Percentiles rank a stretch among this genome's conserved stretches.
Conservation (phyloP, 2,329 filamentous ascomycete species). For the Ophiostoma novo-ulmi region DNA sequence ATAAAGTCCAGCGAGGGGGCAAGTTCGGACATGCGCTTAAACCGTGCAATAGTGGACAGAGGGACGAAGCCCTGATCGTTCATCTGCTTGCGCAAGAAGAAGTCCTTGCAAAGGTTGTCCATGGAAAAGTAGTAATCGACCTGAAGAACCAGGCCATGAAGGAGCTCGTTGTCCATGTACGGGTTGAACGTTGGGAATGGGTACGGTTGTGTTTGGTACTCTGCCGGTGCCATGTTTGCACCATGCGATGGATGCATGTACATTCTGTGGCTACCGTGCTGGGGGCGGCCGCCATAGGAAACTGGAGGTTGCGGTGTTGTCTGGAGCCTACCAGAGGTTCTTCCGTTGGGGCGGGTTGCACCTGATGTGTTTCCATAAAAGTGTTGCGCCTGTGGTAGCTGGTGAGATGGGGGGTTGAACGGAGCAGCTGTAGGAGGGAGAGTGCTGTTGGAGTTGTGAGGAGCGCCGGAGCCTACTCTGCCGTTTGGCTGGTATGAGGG, state of each 20-base stretch:
- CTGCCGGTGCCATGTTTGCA: conserved; percentile 22
- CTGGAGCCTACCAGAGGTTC: conserved; percentile 22
- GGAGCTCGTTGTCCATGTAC: conserved; percentile 28
- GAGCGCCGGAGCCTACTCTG: not conserved
- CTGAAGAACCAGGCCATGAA: conserved; percentile 44
- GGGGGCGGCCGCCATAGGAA: conserved; percentile 17
- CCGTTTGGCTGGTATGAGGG: conserved; percentile 11
- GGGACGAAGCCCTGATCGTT: conserved; percentile 90
- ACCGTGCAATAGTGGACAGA: conserved; percentile 72
- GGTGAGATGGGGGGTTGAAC: conserved; percentile 44
- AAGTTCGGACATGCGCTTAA: conserved; percentile 74
- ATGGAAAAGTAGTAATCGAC: conserved; percentile 96
- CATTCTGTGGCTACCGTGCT: conserved; percentile 26
- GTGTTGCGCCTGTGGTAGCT: conserved; percentile 36
- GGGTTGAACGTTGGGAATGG: conserved; percentile 12
- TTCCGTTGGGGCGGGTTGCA: not conserved
- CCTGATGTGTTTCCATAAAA: not conserved
- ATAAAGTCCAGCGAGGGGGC: conserved; percentile 69
- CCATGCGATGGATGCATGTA: conserved; percentile 30
- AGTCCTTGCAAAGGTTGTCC: conserved; percentile 90
- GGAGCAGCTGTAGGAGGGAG: conserved; percentile 31
- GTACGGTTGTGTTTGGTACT: conserved; percentile 24
- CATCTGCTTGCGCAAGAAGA: conserved; percentile 85
- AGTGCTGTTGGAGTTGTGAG: conserved; percentile 30
- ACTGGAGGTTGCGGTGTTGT: conserved; percentile 16